phyloP scores from a whole-genome alignment of 768 basidiomycete genomes.

The Russula sp. region DNA sequence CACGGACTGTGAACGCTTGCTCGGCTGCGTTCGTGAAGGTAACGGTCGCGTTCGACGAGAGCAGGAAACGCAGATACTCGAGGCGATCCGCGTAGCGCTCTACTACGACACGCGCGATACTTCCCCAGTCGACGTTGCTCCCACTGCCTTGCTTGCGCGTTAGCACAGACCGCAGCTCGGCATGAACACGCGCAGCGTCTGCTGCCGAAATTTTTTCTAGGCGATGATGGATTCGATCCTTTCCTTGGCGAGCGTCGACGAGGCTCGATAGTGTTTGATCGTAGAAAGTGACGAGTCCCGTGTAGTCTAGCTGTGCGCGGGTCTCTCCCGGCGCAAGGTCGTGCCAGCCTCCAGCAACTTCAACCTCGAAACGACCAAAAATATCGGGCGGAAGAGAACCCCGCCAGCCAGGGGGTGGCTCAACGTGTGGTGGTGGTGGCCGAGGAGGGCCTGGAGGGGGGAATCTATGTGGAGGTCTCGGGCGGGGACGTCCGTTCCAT shows the following conservation, averaged over 20 bases:
- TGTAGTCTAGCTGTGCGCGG: slow-evolving; percentile 44
- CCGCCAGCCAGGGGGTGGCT: slow-evolving; percentile 26
- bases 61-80: slow-evolving; percentile 40
- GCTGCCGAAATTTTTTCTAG: slow-evolving; percentile 35
- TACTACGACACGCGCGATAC: slow-evolving; percentile 40
- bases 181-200: slow-evolving; percentile 35
- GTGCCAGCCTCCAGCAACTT: slow-evolving; percentile 44
- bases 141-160: slow-evolving; percentile 17
- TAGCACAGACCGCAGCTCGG: slow-evolving; percentile 36
- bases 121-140: slow-evolving; percentile 46
- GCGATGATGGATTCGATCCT: slow-evolving; percentile 40
- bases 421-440: background rate
- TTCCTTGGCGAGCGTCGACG: slow-evolving; percentile 34
- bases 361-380: slow-evolving; percentile 23
- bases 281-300: slow-evolving; percentile 45
- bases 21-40: slow-evolving; percentile 5
- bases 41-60: slow-evolving; percentile 32
- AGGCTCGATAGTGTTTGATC: slow-evolving; percentile 42
- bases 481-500: no score
- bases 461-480: background rate
- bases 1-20: slow-evolving; percentile 16
- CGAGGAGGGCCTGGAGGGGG: no score
- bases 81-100: slow-evolving; percentile 46
- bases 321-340: slow-evolving; percentile 45
- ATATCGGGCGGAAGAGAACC: slow-evolving; percentile 1